Percentiles rank a stretch among this genome's conserved stretches.
Evolutionary conservation across 2,329 filamentous ascomycete genomes (phyloP).

Genomic region (Apiospora saccharicola): DNA sequence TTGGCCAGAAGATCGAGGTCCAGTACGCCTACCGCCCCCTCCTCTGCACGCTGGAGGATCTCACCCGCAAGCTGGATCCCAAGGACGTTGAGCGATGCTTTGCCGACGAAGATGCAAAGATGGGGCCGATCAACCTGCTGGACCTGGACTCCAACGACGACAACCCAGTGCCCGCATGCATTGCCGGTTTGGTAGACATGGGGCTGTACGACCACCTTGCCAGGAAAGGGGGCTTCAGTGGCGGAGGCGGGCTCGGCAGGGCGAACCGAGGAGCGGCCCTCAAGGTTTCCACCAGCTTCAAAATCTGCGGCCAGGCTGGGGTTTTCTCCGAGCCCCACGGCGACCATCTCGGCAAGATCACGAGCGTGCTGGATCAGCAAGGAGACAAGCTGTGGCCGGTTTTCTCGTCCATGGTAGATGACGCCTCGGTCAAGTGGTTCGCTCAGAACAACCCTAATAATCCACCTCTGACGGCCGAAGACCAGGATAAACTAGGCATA

Average conservation of each 20-base stretch:
- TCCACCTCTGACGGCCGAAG: background rate
- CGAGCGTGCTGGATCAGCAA: conserved; percentile 13
- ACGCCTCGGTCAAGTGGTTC: conserved; percentile 21
- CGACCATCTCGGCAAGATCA: conserved; percentile 23
- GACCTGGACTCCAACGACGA: conserved; percentile 25
- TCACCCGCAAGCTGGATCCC: conserved; percentile 24
- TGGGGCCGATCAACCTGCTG: conserved; percentile 23
- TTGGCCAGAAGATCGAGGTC: conserved; percentile 23
- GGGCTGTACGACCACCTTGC: conserved; percentile 8
- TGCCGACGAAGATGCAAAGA: background rate
- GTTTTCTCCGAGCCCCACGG: conserved; percentile 21
- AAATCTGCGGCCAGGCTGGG: conserved; percentile 22
- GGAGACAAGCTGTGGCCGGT: conserved; percentile 20
- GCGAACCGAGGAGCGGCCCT: conserved; percentile 9
- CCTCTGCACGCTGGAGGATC: conserved; percentile 2
- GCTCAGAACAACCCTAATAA: background rate
- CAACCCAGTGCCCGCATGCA: conserved; percentile 17
- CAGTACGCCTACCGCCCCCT: conserved; percentile 23
- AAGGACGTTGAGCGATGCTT: conserved; percentile 22
- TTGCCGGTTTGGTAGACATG: conserved; percentile 19
- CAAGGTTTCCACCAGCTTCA: conserved; percentile 18
- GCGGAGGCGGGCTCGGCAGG: conserved; percentile 20
- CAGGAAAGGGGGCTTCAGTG: conserved; percentile 11
- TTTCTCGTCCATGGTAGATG: conserved; percentile 20
- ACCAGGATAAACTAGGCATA: conserved; percentile 13